phyloP scores from a whole-genome alignment of 345 rosid genomes.

The Rhodomyrtus tomentosa region DNA sequence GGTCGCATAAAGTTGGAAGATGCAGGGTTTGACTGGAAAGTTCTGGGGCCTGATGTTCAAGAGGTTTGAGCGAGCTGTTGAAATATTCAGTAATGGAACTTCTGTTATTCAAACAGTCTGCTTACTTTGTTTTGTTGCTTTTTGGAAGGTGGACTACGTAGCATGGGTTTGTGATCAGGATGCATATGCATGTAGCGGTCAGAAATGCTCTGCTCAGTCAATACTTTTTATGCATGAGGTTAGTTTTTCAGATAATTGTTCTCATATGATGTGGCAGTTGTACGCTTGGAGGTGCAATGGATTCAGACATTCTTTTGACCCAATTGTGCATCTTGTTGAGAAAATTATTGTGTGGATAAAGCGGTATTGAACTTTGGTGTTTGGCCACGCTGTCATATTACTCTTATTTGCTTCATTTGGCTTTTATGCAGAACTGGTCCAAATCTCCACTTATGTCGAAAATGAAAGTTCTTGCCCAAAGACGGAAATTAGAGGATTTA shows the following conservation, averaged over 20 bases:
- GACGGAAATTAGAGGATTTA: conserved; percentile 87
- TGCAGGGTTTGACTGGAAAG: conserved; percentile 99
- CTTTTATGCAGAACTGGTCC: conserved; percentile 64
- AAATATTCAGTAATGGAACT: not conserved
- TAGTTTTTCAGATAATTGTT: conserved; percentile 2
- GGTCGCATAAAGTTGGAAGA: conserved; percentile 92
- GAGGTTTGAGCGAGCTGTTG: conserved; percentile 36
- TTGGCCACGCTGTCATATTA: not conserved
- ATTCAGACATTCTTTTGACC: not conserved
- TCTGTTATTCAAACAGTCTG: not conserved
- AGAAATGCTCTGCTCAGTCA: conserved; percentile 97
- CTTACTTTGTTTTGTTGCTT: conserved; percentile 2
- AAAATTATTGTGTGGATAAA: not conserved
- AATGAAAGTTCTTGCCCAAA: conserved; percentile 67
- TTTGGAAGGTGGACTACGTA: conserved; percentile 73
- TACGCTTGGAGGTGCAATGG: not conserved
- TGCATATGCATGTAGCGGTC: conserved; percentile 98
- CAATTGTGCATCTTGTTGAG: not conserved
- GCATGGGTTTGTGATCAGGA: conserved; percentile 99
- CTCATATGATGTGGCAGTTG: not conserved
- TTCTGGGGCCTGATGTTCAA: conserved; percentile 90
- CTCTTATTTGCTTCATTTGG: not conserved
- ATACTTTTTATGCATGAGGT: conserved; percentile 96
- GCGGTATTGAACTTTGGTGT: not conserved
- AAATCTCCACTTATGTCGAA: conserved; percentile 47